These are phyloP conservation scores for Argentina anserina DNA, from an alignment of 306 rosid genomes.

Conservation along the genomic window DNA sequence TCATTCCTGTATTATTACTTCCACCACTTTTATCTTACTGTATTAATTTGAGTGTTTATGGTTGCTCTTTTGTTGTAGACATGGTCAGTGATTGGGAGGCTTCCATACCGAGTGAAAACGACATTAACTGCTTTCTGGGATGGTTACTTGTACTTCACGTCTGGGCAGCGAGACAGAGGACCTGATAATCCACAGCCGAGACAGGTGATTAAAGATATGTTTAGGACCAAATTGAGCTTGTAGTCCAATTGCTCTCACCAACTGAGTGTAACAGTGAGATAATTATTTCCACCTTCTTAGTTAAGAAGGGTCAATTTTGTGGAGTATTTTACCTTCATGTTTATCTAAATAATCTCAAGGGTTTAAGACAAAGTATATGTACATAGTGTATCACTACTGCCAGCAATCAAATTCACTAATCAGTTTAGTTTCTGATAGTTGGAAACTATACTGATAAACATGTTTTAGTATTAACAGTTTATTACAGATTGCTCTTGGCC, in stretches of 20 bases:
- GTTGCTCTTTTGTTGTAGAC: constrained; percentile 34
- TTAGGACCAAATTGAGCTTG: constrained; percentile 69
- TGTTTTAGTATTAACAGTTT: too few relatives aligned
- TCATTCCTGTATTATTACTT: background rate
- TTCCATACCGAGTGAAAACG: constrained; percentile 81
- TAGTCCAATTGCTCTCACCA: background rate
- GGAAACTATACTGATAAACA: background rate
- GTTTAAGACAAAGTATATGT: background rate
- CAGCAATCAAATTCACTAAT: background rate
- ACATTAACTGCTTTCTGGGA: constrained; percentile 75
- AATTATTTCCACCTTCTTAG: background rate
- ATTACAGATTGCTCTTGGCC: background rate
- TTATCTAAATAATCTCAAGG: background rate
- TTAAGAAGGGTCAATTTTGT: background rate
- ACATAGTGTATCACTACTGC: background rate
- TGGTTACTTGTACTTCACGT: constrained; percentile 86
- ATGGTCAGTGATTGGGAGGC: constrained; percentile 94
- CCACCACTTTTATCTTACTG: background rate
- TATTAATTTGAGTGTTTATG: background rate
- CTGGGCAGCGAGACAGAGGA: constrained; percentile 91
- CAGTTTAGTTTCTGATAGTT: background rate
- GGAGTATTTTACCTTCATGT: background rate
- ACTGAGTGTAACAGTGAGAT: background rate
- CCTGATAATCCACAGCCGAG: constrained; percentile 87
- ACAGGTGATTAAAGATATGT: constrained; percentile 61